phyloP scores from a whole-genome alignment of 129 eudicot species.

The Dittrichia graveolens region DNA sequence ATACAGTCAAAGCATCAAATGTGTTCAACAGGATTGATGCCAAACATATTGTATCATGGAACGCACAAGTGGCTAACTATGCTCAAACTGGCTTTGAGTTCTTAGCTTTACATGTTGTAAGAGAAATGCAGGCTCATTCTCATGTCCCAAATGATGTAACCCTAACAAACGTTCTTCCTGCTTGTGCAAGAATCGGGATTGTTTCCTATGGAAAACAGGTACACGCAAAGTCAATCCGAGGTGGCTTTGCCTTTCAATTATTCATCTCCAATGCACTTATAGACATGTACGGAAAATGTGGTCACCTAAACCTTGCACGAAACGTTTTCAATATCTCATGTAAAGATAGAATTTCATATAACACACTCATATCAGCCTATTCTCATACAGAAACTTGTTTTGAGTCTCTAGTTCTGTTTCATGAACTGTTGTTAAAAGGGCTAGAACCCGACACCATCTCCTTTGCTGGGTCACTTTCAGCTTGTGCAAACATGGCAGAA shows the following conservation, averaged over 20 bases:
- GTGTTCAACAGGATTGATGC: conserved; percentile 44
- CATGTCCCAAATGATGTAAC: conserved; percentile 43
- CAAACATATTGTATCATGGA: conserved; percentile 72
- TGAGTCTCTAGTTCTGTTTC: conserved; percentile 49
- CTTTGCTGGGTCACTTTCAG: conserved; percentile 56
- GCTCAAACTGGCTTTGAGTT: conserved; percentile 54
- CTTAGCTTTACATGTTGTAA: conserved; percentile 37
- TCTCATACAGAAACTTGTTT: conserved; percentile 48
- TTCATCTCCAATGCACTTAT: conserved; percentile 50
- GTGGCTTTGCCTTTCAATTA: conserved; percentile 38
- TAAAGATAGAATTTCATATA: conserved; percentile 62
- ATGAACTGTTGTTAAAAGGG: conserved; percentile 50
- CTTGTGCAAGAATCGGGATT: conserved; percentile 47
- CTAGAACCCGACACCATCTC: conserved; percentile 52
- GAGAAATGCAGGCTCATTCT: conserved; percentile 39
- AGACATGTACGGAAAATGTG: conserved; percentile 61
- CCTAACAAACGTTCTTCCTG: conserved; percentile 44
- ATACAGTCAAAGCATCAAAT: conserved; percentile 36
- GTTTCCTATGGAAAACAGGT: conserved; percentile 40
- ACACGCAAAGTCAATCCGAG: conserved; percentile 46
- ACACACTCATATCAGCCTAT: conserved; percentile 64
- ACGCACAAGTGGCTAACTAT: conserved; percentile 62
- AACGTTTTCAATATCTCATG: conserved; percentile 43
- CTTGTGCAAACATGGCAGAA: conserved; percentile 61
- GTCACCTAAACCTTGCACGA: conserved; percentile 51